Percentiles rank a stretch among this genome's conserved stretches.
Evolutionary conservation across 805 yeast genomes (phyloP).

Genomic region (Candida ovalis): DNA sequence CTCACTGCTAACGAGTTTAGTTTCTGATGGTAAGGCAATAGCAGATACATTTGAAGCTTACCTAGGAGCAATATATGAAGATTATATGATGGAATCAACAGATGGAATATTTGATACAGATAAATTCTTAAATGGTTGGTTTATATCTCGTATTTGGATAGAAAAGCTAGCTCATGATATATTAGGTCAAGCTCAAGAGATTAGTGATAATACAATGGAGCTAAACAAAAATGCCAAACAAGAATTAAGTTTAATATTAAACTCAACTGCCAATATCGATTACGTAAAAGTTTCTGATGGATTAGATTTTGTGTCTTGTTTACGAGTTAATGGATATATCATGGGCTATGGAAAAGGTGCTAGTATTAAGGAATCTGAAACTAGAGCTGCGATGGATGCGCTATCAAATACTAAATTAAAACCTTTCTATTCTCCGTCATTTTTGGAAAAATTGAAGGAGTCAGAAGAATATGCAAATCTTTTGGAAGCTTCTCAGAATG

Average conservation of each 20-base stretch:
- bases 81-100: not conserved
- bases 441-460: not conserved
- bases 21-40: constrained; percentile 57
- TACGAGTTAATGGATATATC: constrained; percentile 56
- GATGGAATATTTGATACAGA: constrained; percentile 5
- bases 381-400: constrained; percentile 79
- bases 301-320: constrained; percentile 58
- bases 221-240: constrained; percentile 66
- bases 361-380: constrained; percentile 71
- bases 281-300: constrained; percentile 34
- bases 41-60: constrained; percentile 92
- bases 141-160: constrained; percentile 55
- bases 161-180: constrained; percentile 45
- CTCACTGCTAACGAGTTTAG: constrained; percentile 37
- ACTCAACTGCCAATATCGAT: constrained; percentile 58
- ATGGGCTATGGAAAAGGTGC: constrained; percentile 71
- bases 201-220: constrained; percentile 33
- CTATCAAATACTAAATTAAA: constrained; percentile 28
- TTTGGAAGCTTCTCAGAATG: not conserved
- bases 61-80: constrained; percentile 60
- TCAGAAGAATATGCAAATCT: not conserved
- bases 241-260: constrained; percentile 66
- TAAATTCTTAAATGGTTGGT: constrained; percentile 36
- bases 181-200: constrained; percentile 29
- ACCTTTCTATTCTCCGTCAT: not conserved